These are phyloP conservation scores for Penicillium oxalicum DNA, from an alignment of 2,329 filamentous ascomycete species.

Conservation along the genomic window DNA sequence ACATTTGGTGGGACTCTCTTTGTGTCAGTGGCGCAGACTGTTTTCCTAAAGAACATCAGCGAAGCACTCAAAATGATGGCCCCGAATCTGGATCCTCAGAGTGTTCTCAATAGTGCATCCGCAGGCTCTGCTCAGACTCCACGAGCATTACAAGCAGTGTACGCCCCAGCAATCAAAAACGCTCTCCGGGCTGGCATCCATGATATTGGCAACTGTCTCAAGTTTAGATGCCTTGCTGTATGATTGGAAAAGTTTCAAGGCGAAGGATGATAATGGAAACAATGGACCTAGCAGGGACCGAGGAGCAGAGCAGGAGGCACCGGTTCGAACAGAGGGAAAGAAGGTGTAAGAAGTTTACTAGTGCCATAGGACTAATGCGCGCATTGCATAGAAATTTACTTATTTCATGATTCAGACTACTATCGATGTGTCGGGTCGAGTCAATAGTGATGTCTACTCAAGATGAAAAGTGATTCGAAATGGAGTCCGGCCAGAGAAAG, in stretches of 20 bases:
- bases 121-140: background rate
- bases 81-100: background rate
- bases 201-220: background rate
- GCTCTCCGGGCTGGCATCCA: background rate
- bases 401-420: background rate
- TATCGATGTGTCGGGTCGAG: background rate
- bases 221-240: constrained; percentile 3
- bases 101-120: background rate
- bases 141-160: background rate
- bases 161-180: background rate
- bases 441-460: no score
- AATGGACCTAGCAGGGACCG: background rate
- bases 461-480: no score
- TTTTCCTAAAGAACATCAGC: constrained; percentile 1
- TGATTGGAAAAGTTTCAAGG: constrained; percentile 3
- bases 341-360: background rate
- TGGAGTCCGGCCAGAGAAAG: no score
- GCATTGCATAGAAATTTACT: background rate
- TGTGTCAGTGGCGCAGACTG: constrained; percentile 1
- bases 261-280: background rate
- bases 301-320: background rate
- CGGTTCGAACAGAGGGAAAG: background rate
- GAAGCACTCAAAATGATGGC: background rate
- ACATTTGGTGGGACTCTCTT: constrained; percentile 2
- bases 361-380: background rate